These are phyloP conservation scores for Drechslerella stenobrocha DNA, from an alignment of 2,329 filamentous ascomycete genomes.

Conservation along the genomic window DNA sequence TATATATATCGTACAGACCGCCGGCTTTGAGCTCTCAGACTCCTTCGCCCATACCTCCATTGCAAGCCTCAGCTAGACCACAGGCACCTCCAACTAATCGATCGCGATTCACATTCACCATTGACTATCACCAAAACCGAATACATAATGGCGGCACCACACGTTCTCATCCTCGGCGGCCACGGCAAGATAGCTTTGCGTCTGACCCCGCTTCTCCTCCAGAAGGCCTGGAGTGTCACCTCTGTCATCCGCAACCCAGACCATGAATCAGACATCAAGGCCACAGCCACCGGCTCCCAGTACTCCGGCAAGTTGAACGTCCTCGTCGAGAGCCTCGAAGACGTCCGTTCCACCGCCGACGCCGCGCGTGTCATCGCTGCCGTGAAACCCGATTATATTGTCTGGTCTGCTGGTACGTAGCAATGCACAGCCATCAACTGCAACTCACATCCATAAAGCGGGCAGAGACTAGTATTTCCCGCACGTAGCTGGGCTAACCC, in stretches of 20 bases:
- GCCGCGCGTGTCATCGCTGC: constrained; percentile 33
- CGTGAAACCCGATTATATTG: constrained; percentile 62
- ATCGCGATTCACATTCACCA: background rate
- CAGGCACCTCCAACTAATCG: too few relatives aligned
- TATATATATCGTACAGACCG: too few relatives aligned
- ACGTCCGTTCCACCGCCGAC: constrained; percentile 57
- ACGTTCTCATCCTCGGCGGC: constrained; percentile 57
- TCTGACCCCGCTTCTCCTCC: constrained; percentile 74
- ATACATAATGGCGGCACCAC: constrained; percentile 38
- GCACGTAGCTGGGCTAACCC: too few relatives aligned
- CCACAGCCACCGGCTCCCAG: constrained; percentile 15
- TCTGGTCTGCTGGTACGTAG: constrained; percentile 67
- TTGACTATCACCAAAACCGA: background rate
- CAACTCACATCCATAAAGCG: too few relatives aligned
- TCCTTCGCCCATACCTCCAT: too few relatives aligned
- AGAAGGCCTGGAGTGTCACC: constrained; percentile 74
- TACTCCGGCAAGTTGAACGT: constrained; percentile 59
- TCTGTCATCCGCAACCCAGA: constrained; percentile 70
- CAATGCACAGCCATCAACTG: too few relatives aligned
- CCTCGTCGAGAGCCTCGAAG: constrained; percentile 32
- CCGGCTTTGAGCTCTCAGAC: too few relatives aligned
- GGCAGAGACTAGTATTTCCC: too few relatives aligned
- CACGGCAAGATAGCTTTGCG: constrained; percentile 77
- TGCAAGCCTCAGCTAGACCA: too few relatives aligned
- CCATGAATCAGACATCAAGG: constrained; percentile 37